Evolutionary conservation across 306 rosid species (phyloP).

Genomic region (Acacia crassicarpa): DNA sequence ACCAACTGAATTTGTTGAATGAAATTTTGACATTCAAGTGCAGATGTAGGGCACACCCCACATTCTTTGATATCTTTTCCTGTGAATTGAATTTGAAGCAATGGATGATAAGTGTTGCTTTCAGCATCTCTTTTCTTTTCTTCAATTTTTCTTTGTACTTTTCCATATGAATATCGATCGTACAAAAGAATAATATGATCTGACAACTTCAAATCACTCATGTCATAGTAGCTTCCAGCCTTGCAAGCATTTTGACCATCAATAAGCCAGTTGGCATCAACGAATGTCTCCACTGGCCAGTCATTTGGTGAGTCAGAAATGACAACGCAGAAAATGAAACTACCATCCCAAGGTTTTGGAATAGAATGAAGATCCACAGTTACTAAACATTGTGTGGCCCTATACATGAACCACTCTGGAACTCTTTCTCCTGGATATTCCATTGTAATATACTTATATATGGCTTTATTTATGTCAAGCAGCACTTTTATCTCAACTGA

Average conservation of each 20-base stretch:
- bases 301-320: not conserved
- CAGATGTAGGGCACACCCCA: no score
- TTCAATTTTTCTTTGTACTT: not conserved
- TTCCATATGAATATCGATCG: rapidly evolving
- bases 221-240: not conserved
- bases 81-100: not conserved
- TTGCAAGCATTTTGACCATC: not conserved
- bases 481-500: not conserved
- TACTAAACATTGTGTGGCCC: not conserved
- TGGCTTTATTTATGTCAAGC: not conserved
- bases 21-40: no score
- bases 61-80: no score
- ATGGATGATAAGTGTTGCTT: not conserved
- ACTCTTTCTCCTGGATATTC: not conserved
- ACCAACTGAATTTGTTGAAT: no score
- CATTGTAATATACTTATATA: rapidly evolving
- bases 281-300: no score
- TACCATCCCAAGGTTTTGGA: not conserved
- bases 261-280: no score
- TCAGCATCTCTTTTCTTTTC: not conserved
- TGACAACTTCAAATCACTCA: not conserved
- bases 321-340: not conserved
- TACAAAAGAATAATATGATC: not conserved
- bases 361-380: not conserved
- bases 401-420: not conserved